These are phyloP conservation scores for Bacidia rubella DNA, from an alignment of 495 filamentous ascomycete genomes.

Conservation along the genomic window DNA sequence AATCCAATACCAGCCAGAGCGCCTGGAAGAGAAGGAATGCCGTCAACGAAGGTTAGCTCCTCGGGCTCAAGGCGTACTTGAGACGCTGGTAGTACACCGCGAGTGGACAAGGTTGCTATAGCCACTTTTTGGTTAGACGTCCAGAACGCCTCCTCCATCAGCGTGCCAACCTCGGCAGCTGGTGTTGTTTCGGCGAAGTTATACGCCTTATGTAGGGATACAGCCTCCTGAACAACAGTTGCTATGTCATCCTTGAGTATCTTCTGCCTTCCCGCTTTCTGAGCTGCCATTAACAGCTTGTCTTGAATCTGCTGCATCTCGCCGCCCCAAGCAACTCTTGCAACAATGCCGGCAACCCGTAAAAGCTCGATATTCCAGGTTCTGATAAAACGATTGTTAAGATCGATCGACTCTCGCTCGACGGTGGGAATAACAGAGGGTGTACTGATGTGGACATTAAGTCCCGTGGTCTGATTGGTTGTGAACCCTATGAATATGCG, in stretches of 20 bases:
- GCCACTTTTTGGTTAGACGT: constrained; percentile 63
- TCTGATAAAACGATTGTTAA: constrained; percentile 86
- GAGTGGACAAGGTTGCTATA: constrained; percentile 78
- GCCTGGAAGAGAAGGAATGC: constrained; percentile 76
- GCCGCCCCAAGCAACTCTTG: constrained; percentile 70
- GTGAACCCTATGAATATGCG: constrained; percentile 96
- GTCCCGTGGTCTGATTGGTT: constrained; percentile 89
- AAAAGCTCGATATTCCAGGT: constrained; percentile 97
- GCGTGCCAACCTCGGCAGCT: constrained; percentile 59
- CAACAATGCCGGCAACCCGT: constrained; percentile 76
- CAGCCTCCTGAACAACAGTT: constrained; percentile 55
- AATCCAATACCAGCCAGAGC: constrained; percentile 56
- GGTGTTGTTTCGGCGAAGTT: constrained; percentile 82
- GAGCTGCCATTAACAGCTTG: constrained; percentile 23
- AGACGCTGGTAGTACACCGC: constrained; percentile 65
- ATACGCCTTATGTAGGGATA: constrained; percentile 45
- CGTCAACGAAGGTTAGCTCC: constrained; percentile 76
- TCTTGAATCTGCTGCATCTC: constrained; percentile 67
- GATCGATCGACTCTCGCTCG: constrained; percentile 92
- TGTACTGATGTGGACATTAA: constrained; percentile 93
- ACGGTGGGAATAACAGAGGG: constrained; percentile 96
- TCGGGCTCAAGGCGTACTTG: constrained; percentile 68
- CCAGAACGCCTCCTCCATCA: constrained; percentile 92
- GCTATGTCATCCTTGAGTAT: constrained; percentile 47
- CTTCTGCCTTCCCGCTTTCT: constrained; percentile 26